These are phyloP conservation scores for Entomortierella lignicola DNA, from an alignment of 192 early-diverging fungal genomes.

Conservation along the genomic window DNA sequence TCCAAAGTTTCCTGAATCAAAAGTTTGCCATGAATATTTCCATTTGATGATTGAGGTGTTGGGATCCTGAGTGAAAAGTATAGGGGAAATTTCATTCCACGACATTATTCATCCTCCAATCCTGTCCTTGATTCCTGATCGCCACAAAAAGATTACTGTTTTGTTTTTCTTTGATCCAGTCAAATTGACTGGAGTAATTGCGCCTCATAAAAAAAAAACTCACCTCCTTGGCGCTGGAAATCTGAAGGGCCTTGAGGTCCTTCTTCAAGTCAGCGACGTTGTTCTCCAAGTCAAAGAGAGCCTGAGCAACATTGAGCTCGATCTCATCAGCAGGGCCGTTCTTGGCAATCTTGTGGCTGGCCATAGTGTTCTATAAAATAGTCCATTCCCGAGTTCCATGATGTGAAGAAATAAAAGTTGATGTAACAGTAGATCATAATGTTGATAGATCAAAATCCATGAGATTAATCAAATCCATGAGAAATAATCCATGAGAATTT, in stretches of 20 bases:
- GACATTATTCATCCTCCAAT: not conserved
- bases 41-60: too few species aligned
- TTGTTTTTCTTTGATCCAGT: too few species aligned
- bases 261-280: conserved; percentile 97
- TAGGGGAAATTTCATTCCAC: not conserved
- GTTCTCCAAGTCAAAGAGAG: conserved; percentile 94
- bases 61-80: too few species aligned
- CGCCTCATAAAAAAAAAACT: conserved; percentile 19
- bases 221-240: conserved; percentile 95
- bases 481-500: not conserved
- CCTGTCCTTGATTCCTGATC: not conserved
- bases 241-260: conserved; percentile 95
- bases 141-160: not conserved
- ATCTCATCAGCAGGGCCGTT: conserved; percentile 76
- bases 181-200: too few species aligned
- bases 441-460: not conserved
- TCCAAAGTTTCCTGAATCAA: too few species aligned
- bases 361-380: conserved; percentile 45
- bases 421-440: conserved; percentile 1
- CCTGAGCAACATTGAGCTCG: conserved; percentile 95
- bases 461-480: not conserved
- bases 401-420: not conserved
- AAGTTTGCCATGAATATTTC: too few species aligned
- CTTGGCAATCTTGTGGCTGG: conserved; percentile 59
- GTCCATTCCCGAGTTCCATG: not conserved